Evolutionary conservation across 2,329 filamentous ascomycete genomes (phyloP).

Genomic region (Golovinomyces cichoracearum): DNA sequence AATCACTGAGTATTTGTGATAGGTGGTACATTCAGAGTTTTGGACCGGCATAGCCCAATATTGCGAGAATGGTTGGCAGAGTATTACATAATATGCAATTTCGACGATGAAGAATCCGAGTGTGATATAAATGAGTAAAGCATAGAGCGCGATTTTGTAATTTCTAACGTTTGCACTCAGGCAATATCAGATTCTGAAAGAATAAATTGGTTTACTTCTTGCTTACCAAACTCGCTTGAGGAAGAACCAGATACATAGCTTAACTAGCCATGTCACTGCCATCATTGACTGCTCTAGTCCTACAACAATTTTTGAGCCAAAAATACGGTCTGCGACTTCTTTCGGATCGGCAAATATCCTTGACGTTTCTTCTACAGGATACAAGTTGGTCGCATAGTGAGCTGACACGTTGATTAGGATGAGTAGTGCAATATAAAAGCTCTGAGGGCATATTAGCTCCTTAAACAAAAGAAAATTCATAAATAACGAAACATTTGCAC

Average conservation of each 20-base stretch:
- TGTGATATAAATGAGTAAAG: slow-evolving; percentile 22
- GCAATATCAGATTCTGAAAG: neutral
- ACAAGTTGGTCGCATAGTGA: slow-evolving; percentile 15
- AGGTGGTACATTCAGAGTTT: slow-evolving; percentile 26
- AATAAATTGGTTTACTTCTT: neutral
- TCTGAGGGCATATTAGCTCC: slow-evolving; percentile 7
- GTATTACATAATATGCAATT: slow-evolving; percentile 16
- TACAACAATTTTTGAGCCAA: slow-evolving; percentile 24
- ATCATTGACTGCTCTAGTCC: slow-evolving; percentile 24
- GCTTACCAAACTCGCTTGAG: slow-evolving; percentile 8
- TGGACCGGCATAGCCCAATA: slow-evolving; percentile 32
- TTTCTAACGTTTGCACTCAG: slow-evolving; percentile 5
- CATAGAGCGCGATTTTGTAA: slow-evolving; percentile 18
- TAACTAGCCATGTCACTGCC: slow-evolving; percentile 24
- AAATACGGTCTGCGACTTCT: slow-evolving; percentile 19
- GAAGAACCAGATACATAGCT: slow-evolving; percentile 26
- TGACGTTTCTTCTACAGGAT: slow-evolving; percentile 15
- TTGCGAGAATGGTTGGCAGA: slow-evolving; percentile 26
- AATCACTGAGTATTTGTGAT: slow-evolving; percentile 28
- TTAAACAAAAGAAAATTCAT: neutral
- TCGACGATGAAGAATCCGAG: slow-evolving; percentile 19
- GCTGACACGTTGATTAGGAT: slow-evolving; percentile 17
- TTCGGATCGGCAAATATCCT: slow-evolving; percentile 15
- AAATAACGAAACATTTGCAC: neutral
- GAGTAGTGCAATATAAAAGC: slow-evolving; percentile 16